Evolutionary conservation across 2,329 filamentous ascomycete genomes (phyloP).

Genomic region (Hypoxylon sp.): DNA sequence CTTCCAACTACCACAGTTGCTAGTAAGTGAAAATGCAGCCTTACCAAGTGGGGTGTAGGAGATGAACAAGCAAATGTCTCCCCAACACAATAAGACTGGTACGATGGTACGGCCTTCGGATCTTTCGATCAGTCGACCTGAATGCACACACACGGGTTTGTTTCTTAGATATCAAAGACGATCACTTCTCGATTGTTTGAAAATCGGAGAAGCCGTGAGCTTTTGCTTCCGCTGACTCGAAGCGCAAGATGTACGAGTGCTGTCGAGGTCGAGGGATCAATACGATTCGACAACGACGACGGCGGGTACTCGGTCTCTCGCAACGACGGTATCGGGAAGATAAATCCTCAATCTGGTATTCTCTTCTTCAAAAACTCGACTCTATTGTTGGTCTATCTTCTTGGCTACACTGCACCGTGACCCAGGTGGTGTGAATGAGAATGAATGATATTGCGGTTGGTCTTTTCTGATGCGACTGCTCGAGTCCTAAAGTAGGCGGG

Average conservation of each 20-base stretch:
- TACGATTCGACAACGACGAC: conserved; percentile 52
- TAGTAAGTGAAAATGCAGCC: conserved; percentile 49
- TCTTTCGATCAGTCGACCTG: conserved; percentile 52
- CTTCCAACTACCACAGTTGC: not conserved
- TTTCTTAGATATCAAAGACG: conserved; percentile 43
- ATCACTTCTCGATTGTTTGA: conserved; percentile 43
- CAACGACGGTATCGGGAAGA: conserved; percentile 48
- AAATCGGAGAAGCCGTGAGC: conserved; percentile 45
- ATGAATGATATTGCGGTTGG: conserved; percentile 37
- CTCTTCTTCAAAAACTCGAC: conserved; percentile 48
- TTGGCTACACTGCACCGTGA: conserved; percentile 55
- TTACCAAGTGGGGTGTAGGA: conserved; percentile 83
- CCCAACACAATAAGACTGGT: conserved; percentile 67
- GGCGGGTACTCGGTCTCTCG: conserved; percentile 50
- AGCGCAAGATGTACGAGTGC: conserved; percentile 52
- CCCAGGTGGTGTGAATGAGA: conserved; percentile 51
- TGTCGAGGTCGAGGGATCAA: conserved; percentile 52
- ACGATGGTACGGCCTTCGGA: conserved; percentile 51
- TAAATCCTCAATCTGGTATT: conserved; percentile 44
- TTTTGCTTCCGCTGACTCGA: conserved; percentile 47
- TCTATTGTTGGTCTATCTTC: conserved; percentile 51
- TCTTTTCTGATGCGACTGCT: conserved; percentile 42
- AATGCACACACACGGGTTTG: conserved; percentile 49
- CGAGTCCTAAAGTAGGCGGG: conserved; percentile 46
- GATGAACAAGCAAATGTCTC: conserved; percentile 99